Conservation (phyloP, 2,329 filamentous ascomycete genomes). For the Pseudocercospora vitis region DNA sequence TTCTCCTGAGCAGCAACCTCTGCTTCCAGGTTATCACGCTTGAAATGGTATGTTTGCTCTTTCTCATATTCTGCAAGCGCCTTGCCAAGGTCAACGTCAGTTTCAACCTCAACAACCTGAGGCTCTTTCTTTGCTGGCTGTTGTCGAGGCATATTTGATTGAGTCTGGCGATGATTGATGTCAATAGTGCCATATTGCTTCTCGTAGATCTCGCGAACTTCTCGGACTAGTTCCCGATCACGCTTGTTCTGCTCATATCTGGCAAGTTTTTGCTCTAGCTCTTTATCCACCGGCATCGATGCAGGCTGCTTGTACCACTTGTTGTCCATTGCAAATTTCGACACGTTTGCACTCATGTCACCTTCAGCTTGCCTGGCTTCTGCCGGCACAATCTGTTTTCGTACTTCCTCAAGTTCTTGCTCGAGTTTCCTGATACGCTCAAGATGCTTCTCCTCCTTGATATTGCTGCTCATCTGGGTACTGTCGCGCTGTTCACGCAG, state of each 20-base stretch:
- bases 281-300: constrained; percentile 12
- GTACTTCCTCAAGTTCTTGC: constrained; percentile 16
- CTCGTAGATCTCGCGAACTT: constrained; percentile 47
- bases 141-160: neutral
- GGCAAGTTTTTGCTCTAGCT: constrained; percentile 14
- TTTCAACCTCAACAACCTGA: constrained; percentile 27
- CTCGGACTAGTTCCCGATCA: constrained; percentile 39
- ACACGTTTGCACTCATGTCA: constrained; percentile 40
- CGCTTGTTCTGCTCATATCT: constrained; percentile 24
- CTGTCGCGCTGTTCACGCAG: constrained; percentile 25
- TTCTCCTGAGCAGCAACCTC: constrained; percentile 29
- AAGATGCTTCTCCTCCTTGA: constrained; percentile 23
- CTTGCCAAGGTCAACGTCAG: constrained; percentile 27
- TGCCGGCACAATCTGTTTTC: constrained; percentile 8
- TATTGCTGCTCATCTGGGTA: constrained; percentile 26
- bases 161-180: constrained; percentile 29
- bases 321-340: constrained; percentile 36
- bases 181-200: constrained; percentile 44
- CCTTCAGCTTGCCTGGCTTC: constrained; percentile 39
- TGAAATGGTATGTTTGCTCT: constrained; percentile 23
- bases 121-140: constrained; percentile 8
- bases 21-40: constrained; percentile 26
- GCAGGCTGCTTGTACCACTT: constrained; percentile 43
- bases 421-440: constrained; percentile 25
- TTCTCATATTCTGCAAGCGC: constrained; percentile 33